phyloP scores from a whole-genome alignment of 108 stramenopile genomes.

The Chaetoceros muelleri region DNA sequence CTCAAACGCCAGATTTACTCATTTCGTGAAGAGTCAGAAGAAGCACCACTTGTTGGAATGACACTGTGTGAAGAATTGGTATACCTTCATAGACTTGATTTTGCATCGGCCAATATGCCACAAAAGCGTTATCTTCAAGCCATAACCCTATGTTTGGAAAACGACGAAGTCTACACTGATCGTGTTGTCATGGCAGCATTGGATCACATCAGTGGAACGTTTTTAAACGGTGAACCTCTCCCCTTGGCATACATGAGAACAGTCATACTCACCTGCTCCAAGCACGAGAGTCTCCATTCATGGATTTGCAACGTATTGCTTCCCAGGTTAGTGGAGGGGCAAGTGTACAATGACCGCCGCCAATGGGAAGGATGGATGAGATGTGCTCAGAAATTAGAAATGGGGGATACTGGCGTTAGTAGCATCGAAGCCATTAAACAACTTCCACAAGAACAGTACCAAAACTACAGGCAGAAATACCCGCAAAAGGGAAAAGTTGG shows the following conservation, averaged over 20 bases:
- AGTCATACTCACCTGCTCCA: conserved; percentile 72
- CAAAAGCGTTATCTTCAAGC: conserved; percentile 75
- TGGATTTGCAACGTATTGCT: conserved; percentile 79
- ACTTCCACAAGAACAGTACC: conserved; percentile 62
- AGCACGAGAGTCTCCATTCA: conserved; percentile 78
- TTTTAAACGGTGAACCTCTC: conserved; percentile 41
- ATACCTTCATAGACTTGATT: conserved; percentile 73
- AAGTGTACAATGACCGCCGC: conserved; percentile 55
- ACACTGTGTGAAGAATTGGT: conserved; percentile 77
- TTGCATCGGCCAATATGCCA: conserved; percentile 53
- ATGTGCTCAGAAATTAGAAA: conserved; percentile 78
- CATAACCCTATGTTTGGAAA: conserved; percentile 63
- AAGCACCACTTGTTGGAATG: conserved; percentile 57
- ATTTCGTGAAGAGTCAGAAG: conserved; percentile 71
- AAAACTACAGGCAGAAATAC: conserved; percentile 51
- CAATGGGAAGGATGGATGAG: conserved; percentile 91
- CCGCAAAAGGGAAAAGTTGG: conserved; percentile 13
- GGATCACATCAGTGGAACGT: conserved; percentile 67
- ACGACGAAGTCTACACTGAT: conserved; percentile 71
- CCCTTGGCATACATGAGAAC: conserved; percentile 87
- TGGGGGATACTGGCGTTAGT: conserved; percentile 48
- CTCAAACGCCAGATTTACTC: conserved; percentile 56
- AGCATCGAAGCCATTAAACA: conserved; percentile 53
- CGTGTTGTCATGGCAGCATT: conserved; percentile 63
- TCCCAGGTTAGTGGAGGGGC: conserved; percentile 73